Evolutionary conservation across 441 rosid genomes (phyloP), one percentile per base, ranked within the genome.

Genomic region (Pelargonium citronellum): DNA sequence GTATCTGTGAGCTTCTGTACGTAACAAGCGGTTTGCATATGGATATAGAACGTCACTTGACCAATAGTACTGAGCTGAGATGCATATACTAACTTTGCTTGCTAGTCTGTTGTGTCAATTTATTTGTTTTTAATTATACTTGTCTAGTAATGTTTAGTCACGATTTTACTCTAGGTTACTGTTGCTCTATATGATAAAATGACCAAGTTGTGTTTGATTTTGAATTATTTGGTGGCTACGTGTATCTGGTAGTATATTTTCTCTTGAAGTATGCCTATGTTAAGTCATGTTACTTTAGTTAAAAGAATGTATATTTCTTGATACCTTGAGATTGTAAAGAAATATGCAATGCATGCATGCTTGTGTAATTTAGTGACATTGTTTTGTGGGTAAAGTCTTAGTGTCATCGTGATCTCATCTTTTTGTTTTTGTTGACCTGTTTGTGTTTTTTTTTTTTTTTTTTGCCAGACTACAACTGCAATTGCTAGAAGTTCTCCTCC

Each of bases 401-500:
- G 41, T 37, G 6, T 37, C 41, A 37, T 5, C 0, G 8, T 37
- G 41, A 37, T 37, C 41, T 24, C 16, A 27, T 24, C 65, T 60
- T 55, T 15, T 55, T 6, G 20, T 55, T 22, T 60, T 60, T 22
- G 63, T 58, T 58, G 9, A 58, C 64, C 24, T 60, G 34, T 69
- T 49, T 20, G 11, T 5, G 17, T 61, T 70, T 12, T 69, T 4
- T 71, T 22, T 1, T 69, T 70, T 5, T 30, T 4, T 30, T 3
- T 75, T 24, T 70, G 58, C 73, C 88, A 95, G 94, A 84, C 43
- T 81, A 65, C 82, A 17, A 63, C 74, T 24, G 79, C 75, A 58
- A 76, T 67, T 69, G 74, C 81, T 71, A 91, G 78, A 81, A 81
- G 80, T 76, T 87, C 97, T 69, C 91, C 94, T 37, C 93, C 97